phyloP scores from a whole-genome alignment of 371 early-diverging fungal genomes.

The Paraphysoderma sedebokerense region DNA sequence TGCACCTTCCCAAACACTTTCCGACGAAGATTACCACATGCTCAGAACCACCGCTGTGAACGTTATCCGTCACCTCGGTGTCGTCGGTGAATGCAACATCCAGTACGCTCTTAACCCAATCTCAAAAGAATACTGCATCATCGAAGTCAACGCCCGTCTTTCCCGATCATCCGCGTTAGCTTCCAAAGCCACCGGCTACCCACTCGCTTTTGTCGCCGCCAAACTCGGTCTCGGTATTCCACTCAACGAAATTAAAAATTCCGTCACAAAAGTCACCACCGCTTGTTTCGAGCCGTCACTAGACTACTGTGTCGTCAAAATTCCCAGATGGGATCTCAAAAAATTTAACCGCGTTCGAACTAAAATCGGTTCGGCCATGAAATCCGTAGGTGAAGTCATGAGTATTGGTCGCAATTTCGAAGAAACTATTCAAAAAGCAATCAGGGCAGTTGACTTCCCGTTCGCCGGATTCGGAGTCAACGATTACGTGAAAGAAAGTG shows the following conservation, averaged over 20 bases:
- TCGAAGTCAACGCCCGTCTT: conserved; percentile 93
- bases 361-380: conserved; percentile 79
- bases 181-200: conserved; percentile 93
- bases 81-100: conserved; percentile 94
- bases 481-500: conserved; percentile 27
- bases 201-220: conserved; percentile 93
- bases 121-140: conserved; percentile 81
- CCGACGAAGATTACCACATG: conserved; percentile 92
- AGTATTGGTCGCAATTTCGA: conserved; percentile 87
- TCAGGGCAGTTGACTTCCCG: conserved; percentile 75
- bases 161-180: conserved; percentile 76
- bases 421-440: conserved; percentile 90
- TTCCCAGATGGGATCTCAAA: conserved; percentile 91
- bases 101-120: conserved; percentile 92
- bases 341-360: conserved; percentile 83
- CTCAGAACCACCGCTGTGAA: conserved; percentile 76
- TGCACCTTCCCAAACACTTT: conserved; percentile 84
- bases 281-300: conserved; percentile 91
- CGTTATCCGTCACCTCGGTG: conserved; percentile 56
- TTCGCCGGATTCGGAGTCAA: conserved; percentile 62
- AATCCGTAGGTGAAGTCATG: conserved; percentile 93
- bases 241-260: conserved; percentile 74
- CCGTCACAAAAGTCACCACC: conserved; percentile 80
- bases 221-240: conserved; percentile 82
- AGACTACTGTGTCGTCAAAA: conserved; percentile 87